Conservation (phyloP, 2,329 filamentous ascomycete species). For the Cercospora sojina region DNA sequence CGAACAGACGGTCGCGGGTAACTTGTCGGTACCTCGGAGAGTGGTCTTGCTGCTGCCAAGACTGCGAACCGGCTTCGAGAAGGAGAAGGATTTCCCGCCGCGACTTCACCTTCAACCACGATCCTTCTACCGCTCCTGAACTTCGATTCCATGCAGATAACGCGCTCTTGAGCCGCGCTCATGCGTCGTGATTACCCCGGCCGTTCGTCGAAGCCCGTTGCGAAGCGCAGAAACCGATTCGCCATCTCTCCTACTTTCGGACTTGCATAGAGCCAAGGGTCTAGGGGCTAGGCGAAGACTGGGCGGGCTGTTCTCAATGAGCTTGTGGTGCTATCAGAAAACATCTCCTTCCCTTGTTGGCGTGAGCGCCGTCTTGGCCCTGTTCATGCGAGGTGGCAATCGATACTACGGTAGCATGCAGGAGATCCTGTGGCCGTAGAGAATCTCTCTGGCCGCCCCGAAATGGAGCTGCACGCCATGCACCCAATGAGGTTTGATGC, state of each 20-base stretch:
- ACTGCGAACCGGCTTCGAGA: neutral
- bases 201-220: conserved; percentile 5
- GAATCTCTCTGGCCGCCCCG: neutral
- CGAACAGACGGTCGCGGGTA: neutral
- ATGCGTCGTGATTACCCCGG: neutral
- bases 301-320: neutral
- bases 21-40: neutral
- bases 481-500: conserved; percentile 14
- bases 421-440: conserved; percentile 13
- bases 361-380: conserved; percentile 25
- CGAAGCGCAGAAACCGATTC: neutral
- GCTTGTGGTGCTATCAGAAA: conserved; percentile 17
- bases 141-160: neutral
- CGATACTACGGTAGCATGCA: conserved; percentile 23
- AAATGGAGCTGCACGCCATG: neutral
- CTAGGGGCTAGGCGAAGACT: conserved; percentile 6
- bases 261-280: neutral
- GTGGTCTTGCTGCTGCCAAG: neutral
- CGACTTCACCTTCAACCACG: conserved; percentile 1
- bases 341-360: conserved; percentile 25
- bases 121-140: neutral
- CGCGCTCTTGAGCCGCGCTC: neutral
- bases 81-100: neutral
- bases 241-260: neutral
- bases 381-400: conserved; percentile 8